Base-by-base conservation (phyloP, 106 monocot genomes). In the Ottelia alismoides region DNA sequence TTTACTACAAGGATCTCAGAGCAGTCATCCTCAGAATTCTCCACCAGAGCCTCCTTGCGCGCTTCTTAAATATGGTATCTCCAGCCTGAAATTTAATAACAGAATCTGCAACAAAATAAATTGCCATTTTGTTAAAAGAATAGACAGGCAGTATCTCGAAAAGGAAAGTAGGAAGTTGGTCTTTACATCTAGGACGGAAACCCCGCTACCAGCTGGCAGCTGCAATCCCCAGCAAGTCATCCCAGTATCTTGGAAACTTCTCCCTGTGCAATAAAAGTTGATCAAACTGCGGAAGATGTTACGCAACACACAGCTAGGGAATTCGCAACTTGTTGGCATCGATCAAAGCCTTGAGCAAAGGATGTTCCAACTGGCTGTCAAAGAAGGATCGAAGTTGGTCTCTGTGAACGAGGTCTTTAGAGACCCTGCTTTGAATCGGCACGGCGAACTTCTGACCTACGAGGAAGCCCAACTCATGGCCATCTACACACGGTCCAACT, bases 381-480 rank as follows among this genome's bases (percentile, higher is more conserved):
- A 62, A 67, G 20, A 68, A 74, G 19, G 74, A 63, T 27, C 62
- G 74, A 52, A 74, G 74, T 51, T 68, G 62, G 4, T 64, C 51
- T 27, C 53, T 62, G 18, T 68, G 63, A 52, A 74, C 64, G 21
- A 56, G 58, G 57, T 74, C 68, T 29, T 43, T 31, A 21, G 62
- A 56, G 5, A 68, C 63, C 29, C 74, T 57, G 45, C 63, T 74
- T 20, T 46, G 48, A 18, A 74, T 74, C 19, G 63, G 18, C 27
- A 31, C 12, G 2, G 56, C 51, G 52, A 74, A 74, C 45, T 57
- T 68, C 49, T 48, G 68, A 28, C 74, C 74, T 25, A 74, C 51
- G 49, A 63, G 68, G 51, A 57, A 74, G n/a, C 68, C 74, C 40
- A 63, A 28, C 26, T 63, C 29, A 50, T 62, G 54, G 29, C 30